Conservation (phyloP, 257 asterid species). For the Ajuga chamaepitys region DNA sequence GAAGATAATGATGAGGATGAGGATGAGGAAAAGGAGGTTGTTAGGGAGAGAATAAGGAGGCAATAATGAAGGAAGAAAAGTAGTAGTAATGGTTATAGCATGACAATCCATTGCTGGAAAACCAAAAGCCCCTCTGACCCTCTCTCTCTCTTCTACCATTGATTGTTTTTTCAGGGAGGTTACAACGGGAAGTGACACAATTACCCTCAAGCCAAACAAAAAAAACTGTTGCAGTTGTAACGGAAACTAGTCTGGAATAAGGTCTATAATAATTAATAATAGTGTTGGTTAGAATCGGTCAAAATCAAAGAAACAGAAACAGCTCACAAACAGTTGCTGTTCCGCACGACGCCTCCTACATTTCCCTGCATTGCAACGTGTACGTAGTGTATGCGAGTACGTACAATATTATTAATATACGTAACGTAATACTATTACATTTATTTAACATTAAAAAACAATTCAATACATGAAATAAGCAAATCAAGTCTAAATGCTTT, state of each 20-base stretch:
- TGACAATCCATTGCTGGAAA: slow-evolving; percentile 61
- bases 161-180: not conserved
- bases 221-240: slow-evolving; percentile 16
- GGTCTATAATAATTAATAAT: not conserved
- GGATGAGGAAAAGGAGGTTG: slow-evolving; percentile 10
- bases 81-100: slow-evolving; percentile 37
- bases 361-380: slow-evolving; percentile 19
- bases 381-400: not conserved
- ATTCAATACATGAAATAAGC: no score
- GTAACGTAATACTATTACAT: no score
- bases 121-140: slow-evolving; percentile 16
- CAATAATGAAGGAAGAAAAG: slow-evolving; percentile 39
- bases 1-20: slow-evolving; percentile 11
- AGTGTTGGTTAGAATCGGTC: not conserved
- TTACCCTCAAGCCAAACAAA: slow-evolving; percentile 14
- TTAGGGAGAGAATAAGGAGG: slow-evolving; percentile 20
- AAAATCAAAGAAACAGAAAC: slow-evolving; percentile 11
- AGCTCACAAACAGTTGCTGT: slow-evolving; percentile 26
- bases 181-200: slow-evolving; percentile 14
- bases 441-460: no score
- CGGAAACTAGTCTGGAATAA: not conserved
- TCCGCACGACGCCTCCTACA: slow-evolving; percentile 31
- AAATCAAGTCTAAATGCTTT: no score
- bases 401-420: not conserved
- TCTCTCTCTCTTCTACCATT: not conserved